phyloP scores from a whole-genome alignment of 352 stramenopile species.

The Aphanomyces astaci region DNA sequence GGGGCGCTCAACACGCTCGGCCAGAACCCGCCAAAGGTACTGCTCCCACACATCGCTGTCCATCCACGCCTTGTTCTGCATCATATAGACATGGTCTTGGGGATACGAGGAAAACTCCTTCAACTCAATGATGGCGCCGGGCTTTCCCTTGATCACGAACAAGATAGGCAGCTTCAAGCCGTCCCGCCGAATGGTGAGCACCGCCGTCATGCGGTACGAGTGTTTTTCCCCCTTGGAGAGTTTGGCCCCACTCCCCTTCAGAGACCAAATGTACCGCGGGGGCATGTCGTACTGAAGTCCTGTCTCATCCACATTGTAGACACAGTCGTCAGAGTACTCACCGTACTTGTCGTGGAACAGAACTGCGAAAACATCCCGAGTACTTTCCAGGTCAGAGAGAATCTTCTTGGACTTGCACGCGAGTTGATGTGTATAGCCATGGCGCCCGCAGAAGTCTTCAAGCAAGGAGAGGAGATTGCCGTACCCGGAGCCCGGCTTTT shows the following conservation, averaged over 20 bases:
- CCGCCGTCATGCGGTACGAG: conserved; percentile 19
- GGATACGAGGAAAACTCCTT: conserved; percentile 21
- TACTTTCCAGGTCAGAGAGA: not conserved
- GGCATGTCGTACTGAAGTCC: conserved; percentile 21
- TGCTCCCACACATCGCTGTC: conserved; percentile 8
- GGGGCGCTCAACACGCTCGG: conserved; percentile 11
- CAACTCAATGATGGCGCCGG: conserved; percentile 20
- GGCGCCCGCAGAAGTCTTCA: not conserved
- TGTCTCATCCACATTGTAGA: conserved; percentile 26
- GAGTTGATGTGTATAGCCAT: not conserved
- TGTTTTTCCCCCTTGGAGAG: conserved; percentile 18
- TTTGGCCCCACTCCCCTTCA: conserved; percentile 15
- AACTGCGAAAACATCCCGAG: not conserved
- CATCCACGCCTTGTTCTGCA: conserved; percentile 29
- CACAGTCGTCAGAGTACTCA: not conserved
- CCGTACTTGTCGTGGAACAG: not conserved
- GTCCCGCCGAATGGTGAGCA: conserved; percentile 23
- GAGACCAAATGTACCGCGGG: conserved; percentile 6
- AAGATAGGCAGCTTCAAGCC: conserved; percentile 26
- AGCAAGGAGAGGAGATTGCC: not conserved
- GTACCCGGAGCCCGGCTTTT: not conserved
- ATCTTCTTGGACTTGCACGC: not conserved
- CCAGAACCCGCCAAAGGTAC: conserved; percentile 20
- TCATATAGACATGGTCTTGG: conserved; percentile 17
- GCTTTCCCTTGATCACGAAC: conserved; percentile 24